These are phyloP conservation scores for Coniella lustricola DNA, from an alignment of 2,329 filamentous ascomycete species.

Conservation along the genomic window DNA sequence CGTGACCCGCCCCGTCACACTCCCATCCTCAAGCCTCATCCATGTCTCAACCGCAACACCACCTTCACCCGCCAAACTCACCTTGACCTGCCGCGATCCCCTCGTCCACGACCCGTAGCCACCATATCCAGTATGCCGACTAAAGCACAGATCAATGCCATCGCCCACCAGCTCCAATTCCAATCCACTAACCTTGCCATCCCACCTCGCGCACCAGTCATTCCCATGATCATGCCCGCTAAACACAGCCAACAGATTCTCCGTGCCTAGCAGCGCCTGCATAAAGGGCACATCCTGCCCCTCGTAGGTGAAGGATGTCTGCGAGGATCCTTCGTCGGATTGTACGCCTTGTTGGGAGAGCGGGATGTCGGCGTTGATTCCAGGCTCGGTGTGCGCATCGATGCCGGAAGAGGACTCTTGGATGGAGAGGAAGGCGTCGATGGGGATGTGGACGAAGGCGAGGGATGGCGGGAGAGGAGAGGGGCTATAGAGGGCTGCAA, in stretches of 20 bases:
- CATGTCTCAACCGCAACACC: slow-evolving; percentile 41
- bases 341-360: slow-evolving; percentile 38
- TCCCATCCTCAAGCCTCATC: slow-evolving; percentile 52
- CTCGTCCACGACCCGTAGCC: slow-evolving; percentile 61
- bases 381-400: slow-evolving; percentile 32
- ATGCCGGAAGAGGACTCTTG: slow-evolving; percentile 24
- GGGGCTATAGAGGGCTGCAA: slow-evolving; percentile 22
- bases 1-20: slow-evolving; percentile 41
- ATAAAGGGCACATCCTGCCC: slow-evolving; percentile 56
- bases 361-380: slow-evolving; percentile 38
- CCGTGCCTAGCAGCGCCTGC: slow-evolving; percentile 47
- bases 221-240: slow-evolving; percentile 61
- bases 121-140: slow-evolving; percentile 62
- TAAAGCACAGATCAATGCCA: slow-evolving; percentile 36
- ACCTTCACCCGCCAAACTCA: slow-evolving; percentile 35
- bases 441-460: slow-evolving; percentile 43
- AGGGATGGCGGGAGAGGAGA: slow-evolving; percentile 33
- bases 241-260: slow-evolving; percentile 52
- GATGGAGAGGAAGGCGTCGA: slow-evolving; percentile 24
- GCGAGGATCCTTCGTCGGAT: slow-evolving; percentile 29
- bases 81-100: slow-evolving; percentile 48
- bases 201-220: slow-evolving; percentile 50
- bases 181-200: no score
- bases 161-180: slow-evolving; percentile 28
- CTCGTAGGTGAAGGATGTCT: slow-evolving; percentile 34